phyloP scores from a whole-genome alignment of 1,284 basidiomycete species.

The Naganishia sp. region DNA sequence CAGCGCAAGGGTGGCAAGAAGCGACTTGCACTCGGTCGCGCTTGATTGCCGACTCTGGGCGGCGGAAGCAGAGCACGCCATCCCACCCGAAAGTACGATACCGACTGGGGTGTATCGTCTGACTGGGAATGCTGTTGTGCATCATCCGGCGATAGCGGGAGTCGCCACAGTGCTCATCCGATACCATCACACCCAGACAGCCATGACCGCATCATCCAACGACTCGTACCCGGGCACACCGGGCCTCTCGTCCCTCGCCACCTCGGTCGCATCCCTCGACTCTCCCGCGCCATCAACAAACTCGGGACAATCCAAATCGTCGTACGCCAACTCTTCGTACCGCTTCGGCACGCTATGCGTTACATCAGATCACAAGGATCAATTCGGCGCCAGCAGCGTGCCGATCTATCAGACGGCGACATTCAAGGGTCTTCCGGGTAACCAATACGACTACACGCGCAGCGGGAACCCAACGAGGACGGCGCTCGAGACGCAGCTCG shows the following conservation, averaged over 20 bases:
- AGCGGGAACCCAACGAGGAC: conserved; percentile 96
- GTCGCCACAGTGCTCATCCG: no score
- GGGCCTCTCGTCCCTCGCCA: conserved; percentile 27
- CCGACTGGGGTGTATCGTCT: no score
- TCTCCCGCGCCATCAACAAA: conserved; percentile 9
- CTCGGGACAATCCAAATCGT: not conserved
- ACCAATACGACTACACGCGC: conserved; percentile 86
- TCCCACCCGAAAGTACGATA: no score
- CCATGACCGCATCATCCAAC: not conserved
- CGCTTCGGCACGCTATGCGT: conserved; percentile 57
- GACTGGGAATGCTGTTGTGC: no score
- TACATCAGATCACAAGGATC: conserved; percentile 92
- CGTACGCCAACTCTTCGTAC: conserved; percentile 1
- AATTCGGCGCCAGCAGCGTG: conserved; percentile 88
- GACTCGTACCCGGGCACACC: conserved; percentile 26
- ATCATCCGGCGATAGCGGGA: no score
- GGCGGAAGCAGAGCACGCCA: no score
- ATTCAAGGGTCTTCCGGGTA: conserved; percentile 88
- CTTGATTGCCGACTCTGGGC: no score
- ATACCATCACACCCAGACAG: not conserved
- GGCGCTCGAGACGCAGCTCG: conserved; percentile 91
- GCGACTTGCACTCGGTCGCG: no score
- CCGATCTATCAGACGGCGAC: conserved; percentile 98
- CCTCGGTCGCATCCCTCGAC: conserved; percentile 28
- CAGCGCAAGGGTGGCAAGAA: no score